phyloP scores from a whole-genome alignment of 495 filamentous ascomycete genomes.

The Cairneyella variabilis region DNA sequence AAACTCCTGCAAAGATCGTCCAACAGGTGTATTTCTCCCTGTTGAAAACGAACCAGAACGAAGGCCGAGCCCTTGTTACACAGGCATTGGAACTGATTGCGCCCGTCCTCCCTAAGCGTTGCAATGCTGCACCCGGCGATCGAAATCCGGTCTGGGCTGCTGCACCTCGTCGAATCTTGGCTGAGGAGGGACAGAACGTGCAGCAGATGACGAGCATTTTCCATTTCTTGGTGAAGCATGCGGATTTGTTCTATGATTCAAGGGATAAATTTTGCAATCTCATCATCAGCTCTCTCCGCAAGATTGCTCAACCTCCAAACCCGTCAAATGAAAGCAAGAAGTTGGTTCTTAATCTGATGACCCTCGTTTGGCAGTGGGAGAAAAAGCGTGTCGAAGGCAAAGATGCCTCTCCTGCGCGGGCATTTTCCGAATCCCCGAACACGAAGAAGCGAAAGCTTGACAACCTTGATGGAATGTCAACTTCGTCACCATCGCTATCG shows the following conservation, averaged over 20 bases:
- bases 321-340: constrained; percentile 92
- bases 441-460: constrained; percentile 76
- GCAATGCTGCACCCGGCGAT: constrained; percentile 40
- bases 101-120: constrained; percentile 82
- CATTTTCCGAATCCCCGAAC: constrained; percentile 63
- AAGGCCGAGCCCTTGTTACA: constrained; percentile 86
- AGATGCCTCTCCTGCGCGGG: constrained; percentile 36
- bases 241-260: constrained; percentile 91
- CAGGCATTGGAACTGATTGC: constrained; percentile 93
- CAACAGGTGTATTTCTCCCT: constrained; percentile 89
- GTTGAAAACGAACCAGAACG: constrained; percentile 88
- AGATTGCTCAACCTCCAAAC: constrained; percentile 80
- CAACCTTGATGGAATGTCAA: constrained; percentile 32
- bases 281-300: constrained; percentile 83
- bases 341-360: constrained; percentile 84
- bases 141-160: constrained; percentile 76
- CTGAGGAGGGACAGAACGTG: constrained; percentile 93
- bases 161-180: constrained; percentile 84
- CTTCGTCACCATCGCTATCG: constrained; percentile 48
- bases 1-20: constrained; percentile 94
- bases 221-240: constrained; percentile 89
- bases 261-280: constrained; percentile 83
- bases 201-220: constrained; percentile 98
- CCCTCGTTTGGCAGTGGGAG: constrained; percentile 90
- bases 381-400: constrained; percentile 64